Base-by-base conservation (phyloP, 345 rosid species). In the Euphorbia peplus region DNA sequence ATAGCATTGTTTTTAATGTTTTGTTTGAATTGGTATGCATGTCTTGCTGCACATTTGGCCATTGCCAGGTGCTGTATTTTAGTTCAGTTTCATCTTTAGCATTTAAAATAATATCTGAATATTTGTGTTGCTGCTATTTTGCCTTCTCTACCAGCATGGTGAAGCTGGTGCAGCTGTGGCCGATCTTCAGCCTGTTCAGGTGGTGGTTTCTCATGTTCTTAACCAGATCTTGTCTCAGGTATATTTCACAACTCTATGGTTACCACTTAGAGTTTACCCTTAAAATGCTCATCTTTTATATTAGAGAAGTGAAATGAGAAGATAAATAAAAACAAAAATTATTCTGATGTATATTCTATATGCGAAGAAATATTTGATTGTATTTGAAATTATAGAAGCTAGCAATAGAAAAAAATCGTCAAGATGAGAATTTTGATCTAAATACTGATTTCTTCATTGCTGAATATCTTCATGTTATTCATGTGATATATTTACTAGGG, bases 121-220 rank as follows among this genome's bases (percentile, higher is more conserved):
- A 46, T 30, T 56, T n/a, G n/a, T n/a, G n/a, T 9, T 50, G 28
- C 67, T 25, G 19, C 66, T 58, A 74, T 52, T 73, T 71, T 48
- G 67, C 39, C 55, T 1, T 44, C 21, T 15, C 21, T 64, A 21
- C 48, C 82, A 93, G 96, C 97, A 91, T 80, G 96, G 96, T 72
- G 97, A 93, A 77, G 82, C 96, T 72, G 99, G 96, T 73, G 98
- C 90, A 73, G 95, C 89, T 73, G 90, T 93, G 56, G 97, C 83
- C 8, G 96, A 93, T 67, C 73, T 93, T 79, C 95, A 86, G 84
- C 87, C 90, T 66, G 91, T 93, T 60, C 95, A 89, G 60, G 83
- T 85, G 66, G 90, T 93, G 67, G 92, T 91, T 73, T 91, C 97
- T 69, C 93, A 87, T 73, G 87, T 87, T 79, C 92, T 91, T 72